These are phyloP conservation scores for Dactylis glomerata DNA, from an alignment of 176 grass and related monocot species.

Conservation along the genomic window DNA sequence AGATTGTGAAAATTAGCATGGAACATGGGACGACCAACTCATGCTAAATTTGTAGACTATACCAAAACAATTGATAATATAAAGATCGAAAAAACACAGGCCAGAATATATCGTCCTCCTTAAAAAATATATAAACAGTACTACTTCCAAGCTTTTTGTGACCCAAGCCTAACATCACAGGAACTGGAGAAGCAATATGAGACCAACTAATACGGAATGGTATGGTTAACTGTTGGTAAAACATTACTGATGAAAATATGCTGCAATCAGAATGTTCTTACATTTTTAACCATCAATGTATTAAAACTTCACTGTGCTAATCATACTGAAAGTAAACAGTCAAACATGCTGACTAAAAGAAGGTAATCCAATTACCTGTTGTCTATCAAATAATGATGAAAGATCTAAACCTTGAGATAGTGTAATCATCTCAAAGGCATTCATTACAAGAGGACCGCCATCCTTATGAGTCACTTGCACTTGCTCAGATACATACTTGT, in stretches of 20 bases:
- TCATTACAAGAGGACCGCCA: slow-evolving; percentile 87
- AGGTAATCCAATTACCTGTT: slow-evolving; percentile 57
- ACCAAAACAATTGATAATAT: not conserved
- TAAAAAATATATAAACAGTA: not conserved
- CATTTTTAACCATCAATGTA: not conserved
- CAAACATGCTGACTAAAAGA: slow-evolving; percentile 10
- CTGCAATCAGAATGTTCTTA: not conserved
- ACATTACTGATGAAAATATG: not conserved
- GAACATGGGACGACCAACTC: not conserved
- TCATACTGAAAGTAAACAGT: not conserved
- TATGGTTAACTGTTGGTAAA: not conserved
- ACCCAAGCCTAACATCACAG: not conserved
- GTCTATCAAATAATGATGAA: slow-evolving; percentile 91
- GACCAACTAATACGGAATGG: not conserved
- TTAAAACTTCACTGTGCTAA: slow-evolving; percentile 6
- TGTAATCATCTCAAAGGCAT: slow-evolving; percentile 99
- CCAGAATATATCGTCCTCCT: not conserved
- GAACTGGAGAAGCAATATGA: not conserved
- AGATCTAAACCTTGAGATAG: slow-evolving; percentile 94
- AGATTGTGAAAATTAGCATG: not conserved
- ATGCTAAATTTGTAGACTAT: not conserved
- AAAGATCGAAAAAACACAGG: not conserved
- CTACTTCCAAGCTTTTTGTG: not conserved
- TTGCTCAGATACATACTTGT: slow-evolving; percentile 80
- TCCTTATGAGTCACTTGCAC: slow-evolving; percentile 55